Evolutionary conservation across 805 yeast species (phyloP).

Genomic region (Ogataea zsoltii): DNA sequence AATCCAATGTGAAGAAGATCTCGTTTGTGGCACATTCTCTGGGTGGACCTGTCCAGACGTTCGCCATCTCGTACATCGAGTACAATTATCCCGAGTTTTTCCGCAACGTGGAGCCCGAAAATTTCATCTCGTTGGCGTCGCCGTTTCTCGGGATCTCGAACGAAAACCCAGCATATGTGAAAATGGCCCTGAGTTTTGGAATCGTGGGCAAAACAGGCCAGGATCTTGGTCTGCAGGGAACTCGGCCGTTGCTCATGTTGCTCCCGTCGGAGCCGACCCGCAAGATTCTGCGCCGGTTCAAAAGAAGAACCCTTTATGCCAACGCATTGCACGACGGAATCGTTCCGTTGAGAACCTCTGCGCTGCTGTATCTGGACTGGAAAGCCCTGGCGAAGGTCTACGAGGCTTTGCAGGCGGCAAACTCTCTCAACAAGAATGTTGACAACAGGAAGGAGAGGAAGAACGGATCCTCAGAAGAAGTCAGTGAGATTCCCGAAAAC

Average conservation of each 20-base stretch:
- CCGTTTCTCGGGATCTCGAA: conserved; percentile 86
- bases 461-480: conserved; percentile 13
- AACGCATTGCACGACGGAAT: conserved; percentile 92
- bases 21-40: conserved; percentile 93
- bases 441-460: not conserved
- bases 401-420: conserved; percentile 22
- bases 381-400: conserved; percentile 60
- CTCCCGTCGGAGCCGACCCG: conserved; percentile 79
- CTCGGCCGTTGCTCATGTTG: conserved; percentile 68
- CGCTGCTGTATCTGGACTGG: conserved; percentile 85
- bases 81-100: conserved; percentile 73
- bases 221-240: conserved; percentile 68
- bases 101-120: conserved; percentile 62
- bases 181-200: conserved; percentile 82
- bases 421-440: conserved; percentile 11
- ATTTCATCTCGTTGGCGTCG: conserved; percentile 81
- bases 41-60: conserved; percentile 91
- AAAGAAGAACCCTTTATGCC: conserved; percentile 80
- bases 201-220: conserved; percentile 91
- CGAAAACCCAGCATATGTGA: conserved; percentile 85
- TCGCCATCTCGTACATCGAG: conserved; percentile 80
- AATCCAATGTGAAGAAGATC: conserved; percentile 54
- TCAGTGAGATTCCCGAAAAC: conserved; percentile 35
- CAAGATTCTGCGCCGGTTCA: conserved; percentile 58
- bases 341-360: conserved; percentile 90